A percentile compares a stretch with the other conserved stretches of the same genome.
Conservation (phyloP, 257 asterid genomes). For the Catharanthus roseus region DNA sequence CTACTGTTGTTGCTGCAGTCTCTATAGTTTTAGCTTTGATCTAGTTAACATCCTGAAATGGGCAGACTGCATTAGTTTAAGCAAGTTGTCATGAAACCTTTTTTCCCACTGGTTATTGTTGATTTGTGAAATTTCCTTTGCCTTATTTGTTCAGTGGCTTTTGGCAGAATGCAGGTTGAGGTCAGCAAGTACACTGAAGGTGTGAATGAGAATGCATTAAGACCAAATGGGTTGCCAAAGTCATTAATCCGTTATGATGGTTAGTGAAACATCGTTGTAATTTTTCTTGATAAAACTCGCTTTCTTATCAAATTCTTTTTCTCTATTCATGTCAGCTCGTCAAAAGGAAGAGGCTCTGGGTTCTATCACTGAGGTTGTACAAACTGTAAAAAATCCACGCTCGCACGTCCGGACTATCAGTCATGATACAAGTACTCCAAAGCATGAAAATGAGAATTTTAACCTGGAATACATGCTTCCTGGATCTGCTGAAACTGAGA, state of each 20-base stretch:
- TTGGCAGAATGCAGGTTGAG: slow-evolving; percentile 97
- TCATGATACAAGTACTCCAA: slow-evolving; percentile 30
- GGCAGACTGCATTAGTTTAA: background rate
- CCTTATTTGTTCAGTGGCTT: slow-evolving; percentile 1
- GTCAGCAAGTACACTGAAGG: slow-evolving; percentile 99
- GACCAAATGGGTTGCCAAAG: slow-evolving; percentile 94
- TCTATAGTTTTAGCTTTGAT: background rate
- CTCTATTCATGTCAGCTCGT: slow-evolving; percentile 57
- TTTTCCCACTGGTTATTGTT: no score
- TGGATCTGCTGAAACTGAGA: slow-evolving; percentile 46
- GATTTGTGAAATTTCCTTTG: background rate
- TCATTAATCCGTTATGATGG: slow-evolving; percentile 96
- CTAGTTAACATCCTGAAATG: background rate
- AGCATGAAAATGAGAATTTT: slow-evolving; percentile 31
- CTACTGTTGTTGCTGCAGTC: background rate
- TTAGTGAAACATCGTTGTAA: slow-evolving; percentile 19
- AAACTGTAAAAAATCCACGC: slow-evolving; percentile 73
- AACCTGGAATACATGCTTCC: slow-evolving; percentile 66
- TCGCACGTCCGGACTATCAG: slow-evolving; percentile 47
- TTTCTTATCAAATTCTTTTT: slow-evolving; percentile 19
- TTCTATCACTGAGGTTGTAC: slow-evolving; percentile 81
- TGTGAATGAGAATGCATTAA: slow-evolving; percentile 54
- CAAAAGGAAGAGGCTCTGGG: slow-evolving; percentile 91
- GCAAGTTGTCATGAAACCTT: background rate
- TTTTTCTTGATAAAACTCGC: slow-evolving; percentile 15